Base-by-base conservation (phyloP, 2,329 filamentous ascomycete genomes). In the Penicillium sp. region DNA sequence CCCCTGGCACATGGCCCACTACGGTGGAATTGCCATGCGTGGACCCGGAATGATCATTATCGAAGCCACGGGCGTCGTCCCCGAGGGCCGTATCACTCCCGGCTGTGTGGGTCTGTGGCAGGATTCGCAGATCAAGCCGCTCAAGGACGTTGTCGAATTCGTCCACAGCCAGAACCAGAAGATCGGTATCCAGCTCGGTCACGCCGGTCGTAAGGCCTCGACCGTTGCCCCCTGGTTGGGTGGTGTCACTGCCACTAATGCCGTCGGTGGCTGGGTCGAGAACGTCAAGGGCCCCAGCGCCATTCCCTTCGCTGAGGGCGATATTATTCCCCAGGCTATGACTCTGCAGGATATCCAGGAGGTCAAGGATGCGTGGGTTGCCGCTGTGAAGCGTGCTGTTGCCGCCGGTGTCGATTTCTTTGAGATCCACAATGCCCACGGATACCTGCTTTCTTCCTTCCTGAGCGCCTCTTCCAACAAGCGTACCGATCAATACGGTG, bases 41-140 rank as follows among this genome's bases (percentile, higher is more conserved):
- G 93, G 93, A n/a, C 88, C 90, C 0, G 89, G 85, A 4, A 79
- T 96, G 24, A 80, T 88, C 55, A 84, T 93, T 55, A 81, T 93
- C 56, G 93, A 96, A 78, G 91, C 92, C 31, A 92, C 90, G 1
- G 81, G 86, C 37, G 89, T 96, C 1, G 79, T 84, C 3, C 78
- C 90, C 13, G 87, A 93, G 65, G 92, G 92, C 37, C 85, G 93
- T 52, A 96, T 96, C 77, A 89, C 90, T 1, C 91, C 92, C 1
- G 60, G 65, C 42, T 68, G 69, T 37, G 45, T 68, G 3, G 72
- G 93, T 1, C 76, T 97, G 14, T 97, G 93, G 93, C 82, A 89
- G 60, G 93, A 97, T 72, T 86, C 83, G 31, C 93, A 97, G 73
- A 88, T 93, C 58, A 87, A 82, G 58, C 87, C 87, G 0, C 76